Conservation (phyloP, 495 filamentous ascomycete genomes). For the Neurospora sp. region DNA sequence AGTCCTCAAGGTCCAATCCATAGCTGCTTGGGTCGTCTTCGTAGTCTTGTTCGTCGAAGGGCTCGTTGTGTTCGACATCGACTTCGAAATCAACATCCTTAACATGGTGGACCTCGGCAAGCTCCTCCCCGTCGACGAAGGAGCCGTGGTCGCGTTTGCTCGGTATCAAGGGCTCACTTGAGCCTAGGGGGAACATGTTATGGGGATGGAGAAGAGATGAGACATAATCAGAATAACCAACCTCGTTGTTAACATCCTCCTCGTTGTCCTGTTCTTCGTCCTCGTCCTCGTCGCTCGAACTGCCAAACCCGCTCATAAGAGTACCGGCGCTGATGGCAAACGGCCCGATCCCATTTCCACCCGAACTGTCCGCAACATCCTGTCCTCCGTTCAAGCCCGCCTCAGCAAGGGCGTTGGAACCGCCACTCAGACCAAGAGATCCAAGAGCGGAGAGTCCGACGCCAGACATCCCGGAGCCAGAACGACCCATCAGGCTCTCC, state of each 20-base stretch:
- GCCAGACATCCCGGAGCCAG: constrained; percentile 20
- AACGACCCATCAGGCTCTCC: constrained; percentile 36
- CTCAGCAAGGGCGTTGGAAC: constrained; percentile 63
- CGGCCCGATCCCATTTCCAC: constrained; percentile 51
- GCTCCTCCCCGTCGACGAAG: not conserved
- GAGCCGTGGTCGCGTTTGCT: constrained; percentile 1
- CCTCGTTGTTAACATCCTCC: constrained; percentile 46
- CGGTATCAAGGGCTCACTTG: constrained; percentile 5
- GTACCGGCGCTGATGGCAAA: constrained; percentile 59
- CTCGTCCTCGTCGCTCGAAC: constrained; percentile 92
- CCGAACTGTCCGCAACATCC: constrained; percentile 59
- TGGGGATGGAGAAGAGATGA: not conserved
- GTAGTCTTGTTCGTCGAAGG: not conserved
- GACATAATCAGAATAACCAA: constrained; percentile 23
- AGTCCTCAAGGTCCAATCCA: not conserved
- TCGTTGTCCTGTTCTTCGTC: constrained; percentile 89
- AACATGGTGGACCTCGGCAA: not conserved
- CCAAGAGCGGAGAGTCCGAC: constrained; percentile 36
- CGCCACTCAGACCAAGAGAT: constrained; percentile 38
- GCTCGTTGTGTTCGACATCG: constrained; percentile 3
- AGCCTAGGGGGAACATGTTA: not conserved
- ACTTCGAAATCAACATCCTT: constrained; percentile 3
- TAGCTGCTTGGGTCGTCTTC: not conserved
- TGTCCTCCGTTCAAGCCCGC: constrained; percentile 64
- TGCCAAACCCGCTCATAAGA: constrained; percentile 87